Percentiles rank a stretch among this genome's conserved stretches.
Conservation (phyloP, 1,284 basidiomycete species). For the Melampsora americana region DNA sequence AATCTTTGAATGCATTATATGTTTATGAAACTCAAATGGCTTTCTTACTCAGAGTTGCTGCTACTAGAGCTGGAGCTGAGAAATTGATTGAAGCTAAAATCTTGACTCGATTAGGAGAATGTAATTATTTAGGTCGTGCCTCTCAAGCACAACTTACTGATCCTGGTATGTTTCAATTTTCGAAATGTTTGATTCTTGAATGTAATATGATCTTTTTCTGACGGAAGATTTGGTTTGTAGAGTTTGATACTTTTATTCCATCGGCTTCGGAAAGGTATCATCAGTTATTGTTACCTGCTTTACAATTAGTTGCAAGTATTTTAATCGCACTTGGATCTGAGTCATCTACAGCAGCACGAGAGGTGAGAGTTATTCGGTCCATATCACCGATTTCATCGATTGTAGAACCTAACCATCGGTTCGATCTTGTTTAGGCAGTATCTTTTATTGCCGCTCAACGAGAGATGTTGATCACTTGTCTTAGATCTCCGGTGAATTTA, state of each 20-base stretch:
- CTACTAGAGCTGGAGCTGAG: constrained; percentile 77
- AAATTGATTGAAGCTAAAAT: constrained; percentile 75
- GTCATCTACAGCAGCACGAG: constrained; percentile 66
- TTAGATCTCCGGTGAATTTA: constrained; percentile 68
- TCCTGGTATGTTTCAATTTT: constrained; percentile 58
- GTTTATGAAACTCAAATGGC: constrained; percentile 94
- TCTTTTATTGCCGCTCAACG: constrained; percentile 74
- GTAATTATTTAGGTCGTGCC: constrained; percentile 77
- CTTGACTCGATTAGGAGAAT: constrained; percentile 74
- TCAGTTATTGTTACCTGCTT: constrained; percentile 75
- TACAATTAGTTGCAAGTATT: constrained; percentile 62
- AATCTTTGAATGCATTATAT: constrained; percentile 80
- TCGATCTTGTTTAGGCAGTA: constrained; percentile 60
- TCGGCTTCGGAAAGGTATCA: constrained; percentile 82
- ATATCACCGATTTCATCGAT: background rate
- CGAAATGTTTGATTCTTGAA: background rate
- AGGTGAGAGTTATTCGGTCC: constrained; percentile 45
- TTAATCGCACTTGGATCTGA: constrained; percentile 40
- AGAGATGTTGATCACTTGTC: constrained; percentile 71
- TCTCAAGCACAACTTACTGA: constrained; percentile 74
- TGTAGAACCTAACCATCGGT: too few species aligned
- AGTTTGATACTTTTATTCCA: constrained; percentile 79
- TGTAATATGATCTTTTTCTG: constrained; percentile 1
- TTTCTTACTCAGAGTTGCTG: constrained; percentile 76
- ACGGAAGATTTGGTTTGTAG: background rate